These are phyloP conservation scores for Trichosanthes cucumerina DNA, from an alignment of 306 rosid genomes.

Conservation along the genomic window DNA sequence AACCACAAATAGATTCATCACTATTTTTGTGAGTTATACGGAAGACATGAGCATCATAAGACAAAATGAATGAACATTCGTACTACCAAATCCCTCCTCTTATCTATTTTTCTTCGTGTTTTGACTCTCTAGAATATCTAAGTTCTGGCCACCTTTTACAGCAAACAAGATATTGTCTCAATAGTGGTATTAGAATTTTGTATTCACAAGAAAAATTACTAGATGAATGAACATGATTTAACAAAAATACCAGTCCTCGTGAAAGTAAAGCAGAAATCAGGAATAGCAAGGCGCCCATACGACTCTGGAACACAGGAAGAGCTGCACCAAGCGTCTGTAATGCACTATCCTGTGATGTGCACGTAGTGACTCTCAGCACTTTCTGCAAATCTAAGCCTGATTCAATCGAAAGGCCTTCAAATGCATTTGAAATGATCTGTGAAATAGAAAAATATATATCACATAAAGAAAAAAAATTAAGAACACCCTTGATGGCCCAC, in stretches of 20 bases:
- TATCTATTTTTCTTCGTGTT: neutral
- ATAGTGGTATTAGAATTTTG: neutral
- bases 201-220: neutral
- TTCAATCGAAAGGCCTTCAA: conserved; percentile 70
- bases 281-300: conserved; percentile 95
- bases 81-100: neutral
- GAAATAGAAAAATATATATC: conserved; percentile 6
- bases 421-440: conserved; percentile 55
- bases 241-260: conserved; percentile 72
- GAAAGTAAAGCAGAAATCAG: conserved; percentile 92
- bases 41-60: neutral
- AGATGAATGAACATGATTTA: neutral
- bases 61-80: neutral
- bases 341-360: conserved; percentile 52
- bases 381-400: conserved; percentile 65
- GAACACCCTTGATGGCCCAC: neutral
- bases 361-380: conserved; percentile 59
- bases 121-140: neutral
- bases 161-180: neutral
- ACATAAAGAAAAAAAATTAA: neutral
- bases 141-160: neutral
- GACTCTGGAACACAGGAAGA: conserved; percentile 75
- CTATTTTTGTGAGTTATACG: neutral
- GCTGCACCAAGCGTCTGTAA: conserved; percentile 57
- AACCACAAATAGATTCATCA: neutral